Evolutionary conservation across 441 rosid species (phyloP).

Genomic region (Gossypium trilobum): DNA sequence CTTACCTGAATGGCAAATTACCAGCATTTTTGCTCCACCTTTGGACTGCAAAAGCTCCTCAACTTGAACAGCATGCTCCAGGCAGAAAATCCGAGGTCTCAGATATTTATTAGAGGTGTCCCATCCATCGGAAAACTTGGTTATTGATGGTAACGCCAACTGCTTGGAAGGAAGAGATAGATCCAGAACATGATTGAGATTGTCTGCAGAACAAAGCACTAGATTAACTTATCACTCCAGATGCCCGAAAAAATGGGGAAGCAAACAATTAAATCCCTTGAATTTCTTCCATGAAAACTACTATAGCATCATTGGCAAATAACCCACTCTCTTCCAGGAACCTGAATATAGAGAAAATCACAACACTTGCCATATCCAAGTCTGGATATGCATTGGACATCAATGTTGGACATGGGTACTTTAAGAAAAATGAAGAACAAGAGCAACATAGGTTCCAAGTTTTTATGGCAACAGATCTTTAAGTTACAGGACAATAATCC

Average conservation of each 20-base stretch:
- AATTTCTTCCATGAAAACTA: slow-evolving; percentile 6
- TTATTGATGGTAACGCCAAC: slow-evolving; percentile 21
- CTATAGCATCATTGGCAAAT: background rate
- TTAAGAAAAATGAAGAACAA: background rate
- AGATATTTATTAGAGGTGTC: slow-evolving; percentile 40
- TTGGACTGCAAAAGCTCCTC: slow-evolving; percentile 55
- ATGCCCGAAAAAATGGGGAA: slow-evolving; percentile 11
- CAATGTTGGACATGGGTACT: background rate
- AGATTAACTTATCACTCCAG: slow-evolving; percentile 18
- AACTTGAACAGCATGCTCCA: slow-evolving; percentile 79
- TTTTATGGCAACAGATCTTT: background rate
- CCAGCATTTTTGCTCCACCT: slow-evolving; percentile 74
- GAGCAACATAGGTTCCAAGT: background rate
- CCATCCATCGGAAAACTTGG: slow-evolving; percentile 32
- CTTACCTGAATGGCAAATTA: slow-evolving; percentile 95
- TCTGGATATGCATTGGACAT: background rate
- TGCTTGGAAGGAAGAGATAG: slow-evolving; percentile 26
- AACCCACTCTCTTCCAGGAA: background rate
- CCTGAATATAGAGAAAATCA: background rate
- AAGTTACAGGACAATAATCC: background rate
- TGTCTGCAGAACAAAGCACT: slow-evolving; percentile 29
- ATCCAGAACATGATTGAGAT: slow-evolving; percentile 15
- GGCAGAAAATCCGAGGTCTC: slow-evolving; percentile 92
- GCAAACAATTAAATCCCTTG: slow-evolving; percentile 6
- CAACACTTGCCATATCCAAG: background rate